Conservation (phyloP, 805 yeast species). For the Candida adriatica region DNA sequence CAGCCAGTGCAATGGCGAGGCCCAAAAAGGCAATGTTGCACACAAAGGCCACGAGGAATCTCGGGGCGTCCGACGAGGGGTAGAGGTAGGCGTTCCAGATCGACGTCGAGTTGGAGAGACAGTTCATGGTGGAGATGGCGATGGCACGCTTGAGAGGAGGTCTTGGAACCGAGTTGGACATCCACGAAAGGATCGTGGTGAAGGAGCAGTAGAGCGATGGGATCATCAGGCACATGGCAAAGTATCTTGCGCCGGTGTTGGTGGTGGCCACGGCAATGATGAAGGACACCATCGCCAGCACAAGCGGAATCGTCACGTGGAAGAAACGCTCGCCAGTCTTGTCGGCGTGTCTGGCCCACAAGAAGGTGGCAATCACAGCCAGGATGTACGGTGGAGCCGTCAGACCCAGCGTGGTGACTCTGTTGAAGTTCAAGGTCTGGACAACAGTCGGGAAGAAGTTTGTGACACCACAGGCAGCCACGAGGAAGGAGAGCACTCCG, state of each 20-base stretch:
- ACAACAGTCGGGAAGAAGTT: conserved; percentile 59
- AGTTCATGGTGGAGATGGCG: conserved; percentile 50
- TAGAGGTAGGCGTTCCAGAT: conserved; percentile 50
- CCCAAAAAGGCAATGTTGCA: conserved; percentile 43
- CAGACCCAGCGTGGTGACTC: conserved; percentile 44
- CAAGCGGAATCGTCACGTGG: conserved; percentile 39
- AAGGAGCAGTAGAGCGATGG: conserved; percentile 49
- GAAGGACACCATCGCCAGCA: conserved; percentile 37
- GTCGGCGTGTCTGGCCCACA: conserved; percentile 52
- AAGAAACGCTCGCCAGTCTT: conserved; percentile 47
- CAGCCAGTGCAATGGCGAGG: conserved; percentile 33
- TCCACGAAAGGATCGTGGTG: conserved; percentile 47
- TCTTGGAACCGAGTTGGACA: conserved; percentile 48
- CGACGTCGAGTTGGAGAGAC: conserved; percentile 48
- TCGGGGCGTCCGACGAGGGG: conserved; percentile 37
- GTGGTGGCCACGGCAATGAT: conserved; percentile 42
- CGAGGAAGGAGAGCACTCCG: conserved; percentile 36
- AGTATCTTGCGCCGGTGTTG: conserved; percentile 50
- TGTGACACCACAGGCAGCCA: conserved; percentile 55
- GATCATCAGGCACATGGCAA: conserved; percentile 54
- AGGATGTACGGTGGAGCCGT: conserved; percentile 55
- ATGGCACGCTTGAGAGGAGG: conserved; percentile 56
- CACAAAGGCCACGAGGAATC: conserved; percentile 39
- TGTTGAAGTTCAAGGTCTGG: conserved; percentile 42
- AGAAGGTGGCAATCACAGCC: conserved; percentile 42